Evolutionary conservation across 2,329 filamentous ascomycete species (phyloP).

Genomic region (Macroventuria anomochaeta): DNA sequence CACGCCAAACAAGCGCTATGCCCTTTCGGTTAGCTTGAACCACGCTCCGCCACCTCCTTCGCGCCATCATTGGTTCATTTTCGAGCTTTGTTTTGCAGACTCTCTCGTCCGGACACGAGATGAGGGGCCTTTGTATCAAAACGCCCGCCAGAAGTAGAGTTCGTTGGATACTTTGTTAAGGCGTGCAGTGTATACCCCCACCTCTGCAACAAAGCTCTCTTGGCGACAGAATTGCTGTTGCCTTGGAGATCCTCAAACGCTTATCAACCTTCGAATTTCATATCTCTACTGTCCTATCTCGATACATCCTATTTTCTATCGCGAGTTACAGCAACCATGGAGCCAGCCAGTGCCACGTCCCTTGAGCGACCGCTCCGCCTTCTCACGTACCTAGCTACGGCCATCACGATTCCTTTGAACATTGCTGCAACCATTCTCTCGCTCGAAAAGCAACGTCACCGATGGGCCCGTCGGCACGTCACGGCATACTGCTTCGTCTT

Average conservation of each 20-base stretch:
- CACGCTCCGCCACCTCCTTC: neutral
- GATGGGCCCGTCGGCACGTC: neutral
- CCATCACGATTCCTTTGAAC: conserved; percentile 8
- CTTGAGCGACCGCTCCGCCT: conserved; percentile 11
- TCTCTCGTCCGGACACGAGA: neutral
- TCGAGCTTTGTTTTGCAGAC: neutral
- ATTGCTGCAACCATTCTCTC: conserved; percentile 8
- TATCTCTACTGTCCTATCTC: neutral
- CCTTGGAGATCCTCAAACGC: conserved; percentile 1
- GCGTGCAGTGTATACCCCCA: conserved; percentile 5
- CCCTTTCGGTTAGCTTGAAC: neutral
- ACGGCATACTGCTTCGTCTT: conserved; percentile 13
- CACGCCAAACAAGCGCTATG: neutral
- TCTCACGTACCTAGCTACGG: conserved; percentile 7
- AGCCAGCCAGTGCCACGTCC: neutral
- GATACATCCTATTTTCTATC: neutral
- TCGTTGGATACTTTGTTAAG: conserved; percentile 7
- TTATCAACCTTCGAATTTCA: conserved; percentile 5
- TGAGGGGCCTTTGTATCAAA: conserved; percentile 10
- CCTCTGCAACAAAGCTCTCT: conserved; percentile 1
- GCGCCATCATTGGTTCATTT: neutral
- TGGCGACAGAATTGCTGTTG: conserved; percentile 16
- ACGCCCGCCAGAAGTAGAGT: neutral
- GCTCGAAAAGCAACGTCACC: neutral
- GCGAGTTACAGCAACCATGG: conserved; percentile 1